Evolutionary conservation across 768 basidiomycete genomes (phyloP).

Genomic region (Cyathus striatus): DNA sequence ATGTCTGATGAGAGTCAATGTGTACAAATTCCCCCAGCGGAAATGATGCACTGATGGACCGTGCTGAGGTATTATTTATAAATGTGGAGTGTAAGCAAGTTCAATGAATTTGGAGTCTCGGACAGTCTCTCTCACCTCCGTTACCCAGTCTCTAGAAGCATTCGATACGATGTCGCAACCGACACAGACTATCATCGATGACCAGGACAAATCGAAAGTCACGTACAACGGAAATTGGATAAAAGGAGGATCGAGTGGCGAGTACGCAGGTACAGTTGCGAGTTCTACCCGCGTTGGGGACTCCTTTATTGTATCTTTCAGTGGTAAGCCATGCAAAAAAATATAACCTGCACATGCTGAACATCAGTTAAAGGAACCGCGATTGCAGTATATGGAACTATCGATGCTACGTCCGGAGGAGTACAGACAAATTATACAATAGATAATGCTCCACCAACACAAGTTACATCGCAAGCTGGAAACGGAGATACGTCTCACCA

Average conservation of each 20-base stretch:
- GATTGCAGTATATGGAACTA: slow-evolving; percentile 28
- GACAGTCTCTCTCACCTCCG: no score
- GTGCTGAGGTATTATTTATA: no score
- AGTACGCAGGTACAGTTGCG: slow-evolving; percentile 23
- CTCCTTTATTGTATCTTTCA: slow-evolving; percentile 27
- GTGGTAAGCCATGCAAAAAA: slow-evolving; percentile 13
- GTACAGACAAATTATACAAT: slow-evolving; percentile 29
- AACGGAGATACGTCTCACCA: slow-evolving; percentile 21
- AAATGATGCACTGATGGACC: no score
- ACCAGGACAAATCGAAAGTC: slow-evolving; percentile 24
- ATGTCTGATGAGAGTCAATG: no score
- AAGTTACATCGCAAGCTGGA: slow-evolving; percentile 19
- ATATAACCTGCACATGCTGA: not conserved
- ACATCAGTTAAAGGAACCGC: slow-evolving; percentile 17
- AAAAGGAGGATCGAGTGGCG: slow-evolving; percentile 18
- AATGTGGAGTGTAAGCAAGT: no score
- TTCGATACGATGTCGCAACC: no score
- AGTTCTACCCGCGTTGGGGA: slow-evolving; percentile 28
- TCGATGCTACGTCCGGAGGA: slow-evolving; percentile 28
- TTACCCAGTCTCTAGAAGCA: no score
- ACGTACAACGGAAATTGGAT: slow-evolving; percentile 26
- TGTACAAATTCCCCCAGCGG: no score
- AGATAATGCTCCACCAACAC: slow-evolving; percentile 19
- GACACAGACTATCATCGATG: slow-evolving; percentile 24
- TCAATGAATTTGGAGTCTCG: no score